These are phyloP conservation scores for Macrolepiota albuminosa DNA, from an alignment of 768 basidiomycete genomes.

Conservation along the genomic window DNA sequence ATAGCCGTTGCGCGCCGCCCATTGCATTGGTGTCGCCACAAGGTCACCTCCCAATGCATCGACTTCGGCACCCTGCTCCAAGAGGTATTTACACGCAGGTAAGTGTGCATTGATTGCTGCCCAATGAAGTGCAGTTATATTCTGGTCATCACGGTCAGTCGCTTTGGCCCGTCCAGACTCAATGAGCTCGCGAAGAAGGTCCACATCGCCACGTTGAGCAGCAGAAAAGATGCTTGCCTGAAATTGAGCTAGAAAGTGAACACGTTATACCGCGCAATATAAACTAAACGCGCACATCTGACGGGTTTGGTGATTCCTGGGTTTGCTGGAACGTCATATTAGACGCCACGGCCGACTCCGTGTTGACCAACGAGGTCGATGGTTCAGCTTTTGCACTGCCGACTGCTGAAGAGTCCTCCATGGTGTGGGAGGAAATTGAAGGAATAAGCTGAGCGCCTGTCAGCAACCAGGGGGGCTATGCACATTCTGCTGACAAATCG, in stretches of 20 bases:
- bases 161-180: slow-evolving; percentile 66
- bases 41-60: slow-evolving; percentile 95
- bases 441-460: not conserved
- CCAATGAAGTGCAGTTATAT: slow-evolving; percentile 97
- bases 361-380: slow-evolving; percentile 42
- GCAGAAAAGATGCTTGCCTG: slow-evolving; percentile 75
- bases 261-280: not conserved
- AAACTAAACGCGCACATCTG: slow-evolving; percentile 30
- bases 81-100: slow-evolving; percentile 78
- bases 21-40: slow-evolving; percentile 92
- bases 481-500: slow-evolving; percentile 1
- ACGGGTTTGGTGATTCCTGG: slow-evolving; percentile 28
- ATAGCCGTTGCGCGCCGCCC: slow-evolving; percentile 97
- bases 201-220: slow-evolving; percentile 82
- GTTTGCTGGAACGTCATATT: slow-evolving; percentile 43
- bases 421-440: slow-evolving; percentile 9
- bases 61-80: slow-evolving; percentile 92
- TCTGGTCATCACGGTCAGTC: slow-evolving; percentile 81
- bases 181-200: slow-evolving; percentile 57
- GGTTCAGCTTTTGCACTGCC: slow-evolving; percentile 46
- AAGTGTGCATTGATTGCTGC: slow-evolving; percentile 96
- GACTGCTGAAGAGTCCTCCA: slow-evolving; percentile 33
- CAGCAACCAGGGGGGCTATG: not conserved
- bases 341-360: slow-evolving; percentile 41
- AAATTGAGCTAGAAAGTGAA: not conserved